These are phyloP conservation scores for Cordyceps militaris DNA, from an alignment of 2,329 filamentous ascomycete species.

Conservation along the genomic window DNA sequence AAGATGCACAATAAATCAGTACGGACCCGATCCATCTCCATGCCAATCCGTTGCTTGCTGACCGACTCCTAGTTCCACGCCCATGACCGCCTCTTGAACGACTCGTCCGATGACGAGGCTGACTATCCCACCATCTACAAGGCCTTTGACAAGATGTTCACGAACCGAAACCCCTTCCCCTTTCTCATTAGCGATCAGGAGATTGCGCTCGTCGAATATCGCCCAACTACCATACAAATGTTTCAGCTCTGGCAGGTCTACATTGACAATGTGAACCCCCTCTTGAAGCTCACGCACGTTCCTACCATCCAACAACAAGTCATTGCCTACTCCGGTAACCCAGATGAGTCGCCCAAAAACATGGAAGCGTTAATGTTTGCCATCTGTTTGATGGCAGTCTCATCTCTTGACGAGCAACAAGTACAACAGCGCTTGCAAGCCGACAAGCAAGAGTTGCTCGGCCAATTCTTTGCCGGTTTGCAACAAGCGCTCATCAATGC, in stretches of 20 bases:
- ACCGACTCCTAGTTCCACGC: conserved; percentile 37
- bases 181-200: conserved; percentile 44
- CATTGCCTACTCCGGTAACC: conserved; percentile 52
- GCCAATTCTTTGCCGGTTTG: conserved; percentile 48
- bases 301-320: conserved; percentile 59
- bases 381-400: conserved; percentile 53
- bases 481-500: conserved; percentile 61
- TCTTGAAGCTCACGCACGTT: conserved; percentile 62
- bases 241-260: conserved; percentile 64
- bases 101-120: conserved; percentile 50
- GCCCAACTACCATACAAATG: conserved; percentile 51
- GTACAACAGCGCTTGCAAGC: conserved; percentile 48
- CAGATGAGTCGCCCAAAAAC: conserved; percentile 45
- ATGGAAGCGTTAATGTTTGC: conserved; percentile 64
- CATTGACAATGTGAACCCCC: conserved; percentile 60
- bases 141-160: conserved; percentile 54
- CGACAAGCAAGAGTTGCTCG: conserved; percentile 42
- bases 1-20: conserved; percentile 5
- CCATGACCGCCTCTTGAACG: conserved; percentile 40
- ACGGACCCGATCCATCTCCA: not conserved
- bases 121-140: conserved; percentile 49
- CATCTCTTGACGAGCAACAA: conserved; percentile 50
- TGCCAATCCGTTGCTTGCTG: not conserved
- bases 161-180: conserved; percentile 49
- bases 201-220: conserved; percentile 37